Evolutionary conservation across 345 rosid genomes (phyloP), one percentile per base, ranked within the genome.

Genomic region (Pugionium dolabratum): DNA sequence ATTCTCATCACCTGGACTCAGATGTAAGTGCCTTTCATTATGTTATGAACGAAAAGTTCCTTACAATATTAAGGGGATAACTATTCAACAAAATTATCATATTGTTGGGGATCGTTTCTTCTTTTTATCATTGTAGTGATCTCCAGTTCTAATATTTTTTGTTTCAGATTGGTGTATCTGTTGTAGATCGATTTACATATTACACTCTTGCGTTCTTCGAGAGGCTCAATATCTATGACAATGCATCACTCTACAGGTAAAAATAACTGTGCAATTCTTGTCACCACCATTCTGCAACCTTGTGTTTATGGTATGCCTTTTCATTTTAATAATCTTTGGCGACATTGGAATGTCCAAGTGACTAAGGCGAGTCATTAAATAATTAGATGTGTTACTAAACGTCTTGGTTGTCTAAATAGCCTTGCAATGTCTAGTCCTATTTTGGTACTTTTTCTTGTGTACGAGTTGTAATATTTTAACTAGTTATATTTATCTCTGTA

Each of bases 1-100:
- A 90, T 71, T 94, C 97, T 11, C 99, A 94, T 82, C 99, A 90
- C 78, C 78, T 94, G 75, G 99, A 90, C 76, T 84, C 97, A 54
- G 96, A 94, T 84, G 95, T 88, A 83, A 83, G 95, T 71, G 39
- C 37, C 29, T 54, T 62, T 56, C 37, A 49, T 43, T 28, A 52
- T 47, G 61, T 51, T 28, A 43, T 52, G 62, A 36, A 51, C 4
- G 37, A 10, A 57, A 40, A 18, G 4, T 62, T 45, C 41, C 11
- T 37, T 43, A 54, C 2, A 6, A 35, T 44, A 35, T 18, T 9
- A 8, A 9, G 29, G 45, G 39, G 54, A 52, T 8, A 34, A 11
- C 32, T 32, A 35, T 53, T 57, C 32, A 39, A 18, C 7, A 4
- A 45, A 41, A 27, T 53, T 65, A 39, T 60, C 64, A 47, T 30